These are phyloP conservation scores for Auriscalpium vulgare DNA, from an alignment of 768 basidiomycete species.

Conservation along the genomic window DNA sequence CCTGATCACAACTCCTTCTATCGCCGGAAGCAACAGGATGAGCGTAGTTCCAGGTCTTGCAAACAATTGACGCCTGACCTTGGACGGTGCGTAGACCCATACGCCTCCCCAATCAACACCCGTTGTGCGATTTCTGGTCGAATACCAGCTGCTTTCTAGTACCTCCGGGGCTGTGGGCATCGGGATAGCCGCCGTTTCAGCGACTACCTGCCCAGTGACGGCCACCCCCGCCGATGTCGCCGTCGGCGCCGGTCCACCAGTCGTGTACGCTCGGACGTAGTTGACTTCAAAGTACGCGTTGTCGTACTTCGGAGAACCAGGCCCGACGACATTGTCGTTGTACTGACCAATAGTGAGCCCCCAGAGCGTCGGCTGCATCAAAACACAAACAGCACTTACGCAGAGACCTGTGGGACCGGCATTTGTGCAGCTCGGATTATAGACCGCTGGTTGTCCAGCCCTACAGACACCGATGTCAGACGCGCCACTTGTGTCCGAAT, in stretches of 20 bases:
- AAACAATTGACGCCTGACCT: too few relatives aligned
- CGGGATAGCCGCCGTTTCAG: too few relatives aligned
- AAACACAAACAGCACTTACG: conserved; percentile 23
- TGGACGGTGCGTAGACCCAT: too few relatives aligned
- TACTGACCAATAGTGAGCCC: conserved; percentile 26
- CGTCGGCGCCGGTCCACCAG: conserved; percentile 11
- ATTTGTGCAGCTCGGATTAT: conserved; percentile 34
- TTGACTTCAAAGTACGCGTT: conserved; percentile 61
- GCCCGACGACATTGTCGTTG: conserved; percentile 45
- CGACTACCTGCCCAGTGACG: too few relatives aligned
- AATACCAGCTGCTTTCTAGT: too few relatives aligned
- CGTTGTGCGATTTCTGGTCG: too few relatives aligned
- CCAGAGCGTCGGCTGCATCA: too few relatives aligned
- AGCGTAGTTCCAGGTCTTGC: too few relatives aligned
- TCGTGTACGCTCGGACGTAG: conserved; percentile 54
- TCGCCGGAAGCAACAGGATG: too few relatives aligned
- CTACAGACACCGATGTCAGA: conserved; percentile 20
- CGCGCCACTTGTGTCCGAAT: background rate
- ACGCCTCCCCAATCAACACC: too few relatives aligned
- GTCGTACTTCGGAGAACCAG: conserved; percentile 42
- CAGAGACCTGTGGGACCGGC: conserved; percentile 33
- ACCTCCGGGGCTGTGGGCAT: too few relatives aligned
- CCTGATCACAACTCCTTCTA: too few relatives aligned
- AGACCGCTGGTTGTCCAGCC: conserved; percentile 42
- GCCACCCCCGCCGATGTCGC: conserved; percentile 6